Percentiles rank a stretch among this genome's conserved stretches.
Conservation (phyloP, 1,139 yeast genomes). For the Pichia sp. region DNA sequence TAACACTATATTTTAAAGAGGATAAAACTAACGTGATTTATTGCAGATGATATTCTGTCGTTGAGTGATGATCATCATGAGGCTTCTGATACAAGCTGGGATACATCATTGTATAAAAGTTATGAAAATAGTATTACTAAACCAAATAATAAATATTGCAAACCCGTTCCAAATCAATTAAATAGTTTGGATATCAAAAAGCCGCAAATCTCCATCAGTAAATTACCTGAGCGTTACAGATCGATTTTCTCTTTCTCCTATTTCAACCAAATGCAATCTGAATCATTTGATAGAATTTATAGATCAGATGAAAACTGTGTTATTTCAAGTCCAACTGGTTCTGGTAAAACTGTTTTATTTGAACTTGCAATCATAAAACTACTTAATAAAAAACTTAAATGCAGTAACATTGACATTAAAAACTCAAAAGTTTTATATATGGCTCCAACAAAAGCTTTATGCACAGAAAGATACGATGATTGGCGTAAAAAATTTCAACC, state of each 20-base stretch:
- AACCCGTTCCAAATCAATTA: not conserved
- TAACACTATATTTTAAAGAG: not conserved
- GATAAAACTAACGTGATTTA: not conserved
- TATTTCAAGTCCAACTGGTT: conserved; percentile 50
- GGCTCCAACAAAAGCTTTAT: conserved; percentile 51
- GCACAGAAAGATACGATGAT: conserved; percentile 38
- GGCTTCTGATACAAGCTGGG: not conserved
- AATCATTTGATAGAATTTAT: conserved; percentile 35
- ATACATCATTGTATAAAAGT: not conserved
- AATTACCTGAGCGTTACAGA: conserved; percentile 15
- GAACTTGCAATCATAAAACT: conserved; percentile 44
- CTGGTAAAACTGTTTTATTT: conserved; percentile 50
- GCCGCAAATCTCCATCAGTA: not conserved
- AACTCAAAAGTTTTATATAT: conserved; percentile 38
- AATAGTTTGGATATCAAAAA: not conserved
- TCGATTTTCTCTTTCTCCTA: conserved; percentile 32
- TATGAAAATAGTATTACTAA: not conserved
- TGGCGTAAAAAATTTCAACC: conserved; percentile 38
- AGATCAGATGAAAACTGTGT: conserved; percentile 37
- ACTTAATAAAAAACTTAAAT: conserved; percentile 20
- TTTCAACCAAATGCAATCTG: conserved; percentile 47
- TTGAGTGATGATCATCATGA: not conserved
- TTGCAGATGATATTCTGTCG: not conserved
- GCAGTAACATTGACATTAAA: conserved; percentile 13
- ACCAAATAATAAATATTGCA: not conserved